Percentiles rank a stretch among this genome's conserved stretches.
phyloP scores from a whole-genome alignment of 2,329 filamentous ascomycete species.

The Graphilbum ipis-grandicollis region DNA sequence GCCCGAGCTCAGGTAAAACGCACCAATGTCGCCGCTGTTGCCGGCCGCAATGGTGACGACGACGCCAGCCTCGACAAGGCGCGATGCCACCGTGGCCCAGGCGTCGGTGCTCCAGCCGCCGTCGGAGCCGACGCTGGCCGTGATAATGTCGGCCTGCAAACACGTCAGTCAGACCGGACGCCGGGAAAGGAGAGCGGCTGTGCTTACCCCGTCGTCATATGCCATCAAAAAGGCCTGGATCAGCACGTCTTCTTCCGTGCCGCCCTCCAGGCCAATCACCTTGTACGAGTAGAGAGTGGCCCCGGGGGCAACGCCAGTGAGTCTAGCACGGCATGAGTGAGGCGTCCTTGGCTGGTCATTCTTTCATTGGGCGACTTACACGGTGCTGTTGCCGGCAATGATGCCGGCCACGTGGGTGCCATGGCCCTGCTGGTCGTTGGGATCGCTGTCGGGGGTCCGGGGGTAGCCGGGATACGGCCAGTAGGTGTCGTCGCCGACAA shows the following conservation, averaged over 20 bases:
- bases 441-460: constrained; percentile 10
- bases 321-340: constrained; percentile 3
- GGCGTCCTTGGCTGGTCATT: no score
- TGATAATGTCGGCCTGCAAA: constrained; percentile 31
- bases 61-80: constrained; percentile 35
- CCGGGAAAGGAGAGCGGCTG: not conserved
- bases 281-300: constrained; percentile 12
- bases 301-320: constrained; percentile 12
- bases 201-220: constrained; percentile 29
- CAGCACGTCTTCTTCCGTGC: constrained; percentile 32
- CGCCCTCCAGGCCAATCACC: constrained; percentile 7
- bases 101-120: constrained; percentile 35
- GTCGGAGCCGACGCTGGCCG: constrained; percentile 30
- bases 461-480: constrained; percentile 1
- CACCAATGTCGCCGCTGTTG: constrained; percentile 18
- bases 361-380: not conserved
- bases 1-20: constrained; percentile 4
- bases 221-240: constrained; percentile 42
- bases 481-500: constrained; percentile 4
- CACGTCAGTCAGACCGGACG: not conserved
- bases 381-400: constrained; percentile 9
- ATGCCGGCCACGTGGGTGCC: constrained; percentile 14
- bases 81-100: constrained; percentile 30
- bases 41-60: constrained; percentile 35
- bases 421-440: constrained; percentile 10